Conservation (phyloP, 2,329 filamentous ascomycete species). For the Calonectria henricotiae region DNA sequence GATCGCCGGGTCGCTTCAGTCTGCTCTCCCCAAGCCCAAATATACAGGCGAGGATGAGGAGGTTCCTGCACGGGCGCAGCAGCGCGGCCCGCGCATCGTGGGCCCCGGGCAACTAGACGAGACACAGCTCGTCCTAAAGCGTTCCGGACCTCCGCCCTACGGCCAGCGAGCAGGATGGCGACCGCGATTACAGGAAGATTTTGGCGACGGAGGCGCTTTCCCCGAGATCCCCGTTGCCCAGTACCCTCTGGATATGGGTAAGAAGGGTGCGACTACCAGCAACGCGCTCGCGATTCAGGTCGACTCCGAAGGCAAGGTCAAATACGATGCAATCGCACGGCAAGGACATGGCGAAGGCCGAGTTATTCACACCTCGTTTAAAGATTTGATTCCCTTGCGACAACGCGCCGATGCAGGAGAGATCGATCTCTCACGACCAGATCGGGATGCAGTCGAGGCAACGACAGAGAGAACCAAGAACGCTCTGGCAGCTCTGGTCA, state of each 20-base stretch:
- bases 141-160: conserved; percentile 88
- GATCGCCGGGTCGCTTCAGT: conserved; percentile 80
- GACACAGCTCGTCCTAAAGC: conserved; percentile 87
- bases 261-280: conserved; percentile 80
- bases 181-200: conserved; percentile 90
- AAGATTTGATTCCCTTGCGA: conserved; percentile 93
- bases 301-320: conserved; percentile 91
- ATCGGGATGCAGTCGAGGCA: conserved; percentile 85
- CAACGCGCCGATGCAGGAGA: conserved; percentile 95
- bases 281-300: conserved; percentile 96
- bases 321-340: conserved; percentile 95
- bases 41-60: conserved; percentile 94
- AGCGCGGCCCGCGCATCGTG: conserved; percentile 87
- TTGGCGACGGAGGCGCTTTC: conserved; percentile 95
- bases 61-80: conserved; percentile 78
- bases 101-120: conserved; percentile 86
- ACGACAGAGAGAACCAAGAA: conserved; percentile 92
- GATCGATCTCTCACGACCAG: conserved; percentile 88
- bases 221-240: conserved; percentile 95
- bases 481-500: conserved; percentile 86
- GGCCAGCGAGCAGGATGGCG: conserved; percentile 92
- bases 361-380: conserved; percentile 95
- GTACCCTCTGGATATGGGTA: conserved; percentile 96
- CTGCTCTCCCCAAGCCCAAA: conserved; percentile 89
- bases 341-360: conserved; percentile 88